These are phyloP conservation scores for Lodderomyces beijingensis DNA, from an alignment of 1,139 yeast genomes.

Conservation along the genomic window DNA sequence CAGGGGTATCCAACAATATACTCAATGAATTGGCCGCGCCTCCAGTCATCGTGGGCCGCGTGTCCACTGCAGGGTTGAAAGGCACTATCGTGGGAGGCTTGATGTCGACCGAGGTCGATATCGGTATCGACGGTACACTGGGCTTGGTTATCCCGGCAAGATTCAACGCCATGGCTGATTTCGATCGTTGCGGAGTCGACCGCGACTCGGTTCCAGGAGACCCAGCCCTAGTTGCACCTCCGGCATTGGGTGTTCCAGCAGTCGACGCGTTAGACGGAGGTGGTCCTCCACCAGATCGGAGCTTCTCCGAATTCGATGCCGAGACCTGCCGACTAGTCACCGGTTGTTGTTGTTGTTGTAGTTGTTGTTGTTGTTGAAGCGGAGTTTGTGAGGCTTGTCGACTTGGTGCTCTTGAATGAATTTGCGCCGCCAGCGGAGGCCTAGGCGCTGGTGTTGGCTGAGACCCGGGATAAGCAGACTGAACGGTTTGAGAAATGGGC, in stretches of 20 bases:
- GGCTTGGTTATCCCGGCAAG: slow-evolving; percentile 53
- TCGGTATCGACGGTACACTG: slow-evolving; percentile 68
- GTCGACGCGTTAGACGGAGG: slow-evolving; percentile 5
- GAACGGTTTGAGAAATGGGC: too few relatives aligned
- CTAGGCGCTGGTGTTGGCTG: slow-evolving; percentile 10
- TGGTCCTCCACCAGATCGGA: slow-evolving; percentile 3
- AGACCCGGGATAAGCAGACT: slow-evolving; percentile 6
- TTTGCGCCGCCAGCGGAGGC: slow-evolving; percentile 4
- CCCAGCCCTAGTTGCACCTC: slow-evolving; percentile 6
- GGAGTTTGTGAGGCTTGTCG: slow-evolving; percentile 9
- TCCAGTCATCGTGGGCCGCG: slow-evolving; percentile 79
- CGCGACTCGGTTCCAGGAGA: slow-evolving; percentile 7
- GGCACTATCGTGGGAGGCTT: slow-evolving; percentile 61
- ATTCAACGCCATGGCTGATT: slow-evolving; percentile 13
- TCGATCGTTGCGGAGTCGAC: slow-evolving; percentile 9
- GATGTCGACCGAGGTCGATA: slow-evolving; percentile 64
- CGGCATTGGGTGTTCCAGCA: slow-evolving; percentile 6
- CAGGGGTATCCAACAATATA: slow-evolving; percentile 68
- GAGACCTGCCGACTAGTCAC: slow-evolving; percentile 10
- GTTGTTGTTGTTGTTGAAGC: slow-evolving; percentile 3
- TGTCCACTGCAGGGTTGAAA: slow-evolving; percentile 43
- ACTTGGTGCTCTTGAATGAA: slow-evolving; percentile 10
- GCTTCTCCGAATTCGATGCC: slow-evolving; percentile 7
- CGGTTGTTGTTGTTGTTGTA: slow-evolving; percentile 3
- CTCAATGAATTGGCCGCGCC: slow-evolving; percentile 71